Evolutionary conservation across 768 basidiomycete genomes (phyloP).

Genomic region (Tricholoma hemisulphureum): DNA sequence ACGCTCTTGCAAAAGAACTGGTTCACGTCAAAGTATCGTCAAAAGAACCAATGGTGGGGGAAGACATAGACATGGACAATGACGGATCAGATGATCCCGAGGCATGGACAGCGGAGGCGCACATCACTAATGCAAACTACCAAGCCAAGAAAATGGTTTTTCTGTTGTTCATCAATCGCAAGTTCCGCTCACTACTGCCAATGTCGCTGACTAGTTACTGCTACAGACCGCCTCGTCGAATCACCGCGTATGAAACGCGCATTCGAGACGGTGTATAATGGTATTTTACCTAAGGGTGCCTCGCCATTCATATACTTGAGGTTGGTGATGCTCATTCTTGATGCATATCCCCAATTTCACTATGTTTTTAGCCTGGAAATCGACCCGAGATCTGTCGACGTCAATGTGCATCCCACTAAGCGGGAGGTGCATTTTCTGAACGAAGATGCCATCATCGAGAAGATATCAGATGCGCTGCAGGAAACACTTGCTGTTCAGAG

Average conservation of each 20-base stretch:
- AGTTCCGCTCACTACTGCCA: constrained; percentile 22
- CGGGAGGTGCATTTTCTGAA: constrained; percentile 93
- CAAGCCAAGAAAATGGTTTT: constrained; percentile 84
- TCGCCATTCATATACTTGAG: constrained; percentile 93
- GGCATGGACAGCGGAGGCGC: constrained; percentile 70
- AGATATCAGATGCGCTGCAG: constrained; percentile 73
- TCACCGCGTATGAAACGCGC: constrained; percentile 84
- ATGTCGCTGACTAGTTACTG: background rate
- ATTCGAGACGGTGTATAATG: constrained; percentile 81
- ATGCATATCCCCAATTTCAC: constrained; percentile 1
- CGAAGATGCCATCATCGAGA: constrained; percentile 81
- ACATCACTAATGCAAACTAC: constrained; percentile 86
- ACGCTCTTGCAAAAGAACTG: constrained; percentile 76
- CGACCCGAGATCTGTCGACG: constrained; percentile 86
- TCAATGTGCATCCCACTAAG: constrained; percentile 98
- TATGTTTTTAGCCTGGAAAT: constrained; percentile 61
- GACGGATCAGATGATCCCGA: constrained; percentile 38
- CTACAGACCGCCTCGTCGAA: constrained; percentile 86
- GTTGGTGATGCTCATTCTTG: constrained; percentile 38
- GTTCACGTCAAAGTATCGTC: constrained; percentile 44
- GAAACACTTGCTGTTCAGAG: constrained; percentile 58
- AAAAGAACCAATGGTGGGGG: constrained; percentile 20
- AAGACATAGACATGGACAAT: constrained; percentile 28
- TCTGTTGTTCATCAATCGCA: constrained; percentile 93
- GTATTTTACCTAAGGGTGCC: constrained; percentile 84